Conservation (phyloP, 495 filamentous ascomycete genomes). For the Aspergillus nanangensis region DNA sequence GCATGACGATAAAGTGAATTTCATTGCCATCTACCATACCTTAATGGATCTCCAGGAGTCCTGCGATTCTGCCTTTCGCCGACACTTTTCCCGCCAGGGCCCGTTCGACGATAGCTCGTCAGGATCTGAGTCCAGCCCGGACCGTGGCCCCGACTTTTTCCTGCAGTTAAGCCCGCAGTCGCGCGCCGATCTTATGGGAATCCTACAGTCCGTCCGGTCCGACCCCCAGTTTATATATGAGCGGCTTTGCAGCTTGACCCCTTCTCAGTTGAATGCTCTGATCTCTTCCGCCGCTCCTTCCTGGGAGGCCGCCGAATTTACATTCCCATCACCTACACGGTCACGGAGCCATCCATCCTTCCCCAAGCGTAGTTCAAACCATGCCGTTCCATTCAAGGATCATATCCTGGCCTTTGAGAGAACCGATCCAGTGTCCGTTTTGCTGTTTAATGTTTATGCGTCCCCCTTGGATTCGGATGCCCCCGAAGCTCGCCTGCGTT, state of each 20-base stretch:
- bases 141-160: constrained; percentile 64
- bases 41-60: constrained; percentile 84
- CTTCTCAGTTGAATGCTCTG: constrained; percentile 67
- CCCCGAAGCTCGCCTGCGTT: constrained; percentile 72
- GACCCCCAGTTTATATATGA: constrained; percentile 84
- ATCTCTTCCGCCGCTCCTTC: constrained; percentile 69
- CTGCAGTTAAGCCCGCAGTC: constrained; percentile 72
- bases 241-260: constrained; percentile 66
- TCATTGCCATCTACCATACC: constrained; percentile 81
- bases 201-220: constrained; percentile 76
- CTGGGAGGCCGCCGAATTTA: constrained; percentile 75
- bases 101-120: constrained; percentile 34
- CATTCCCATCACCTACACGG: constrained; percentile 68
- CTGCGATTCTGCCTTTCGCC: constrained; percentile 61
- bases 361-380: constrained; percentile 57
- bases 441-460: constrained; percentile 86
- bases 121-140: constrained; percentile 25
- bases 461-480: constrained; percentile 62
- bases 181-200: constrained; percentile 69
- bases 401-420: constrained; percentile 67
- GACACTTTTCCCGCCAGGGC: constrained; percentile 34
- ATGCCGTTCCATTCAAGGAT: constrained; percentile 43
- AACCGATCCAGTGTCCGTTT: constrained; percentile 78
- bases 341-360: constrained; percentile 48
- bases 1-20: constrained; percentile 83